These are phyloP conservation scores for Gigaspora rosea DNA, from an alignment of 192 early-diverging fungal genomes.

Conservation along the genomic window DNA sequence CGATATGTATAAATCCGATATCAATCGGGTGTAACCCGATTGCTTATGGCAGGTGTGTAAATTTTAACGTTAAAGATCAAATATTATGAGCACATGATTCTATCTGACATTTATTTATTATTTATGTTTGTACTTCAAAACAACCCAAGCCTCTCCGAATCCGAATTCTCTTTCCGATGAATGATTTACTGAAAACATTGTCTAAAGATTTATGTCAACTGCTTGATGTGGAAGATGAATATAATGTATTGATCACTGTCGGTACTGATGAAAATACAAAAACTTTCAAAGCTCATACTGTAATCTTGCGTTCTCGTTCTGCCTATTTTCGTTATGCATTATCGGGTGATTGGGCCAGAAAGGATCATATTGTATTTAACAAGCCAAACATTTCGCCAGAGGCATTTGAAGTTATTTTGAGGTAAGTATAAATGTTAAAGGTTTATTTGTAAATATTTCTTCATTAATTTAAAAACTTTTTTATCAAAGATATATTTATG, in stretches of 20 bases:
- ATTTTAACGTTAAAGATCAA: too few species aligned
- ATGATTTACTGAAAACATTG: neutral
- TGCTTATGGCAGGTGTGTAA: too few species aligned
- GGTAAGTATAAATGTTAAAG: neutral
- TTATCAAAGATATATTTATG: too few species aligned
- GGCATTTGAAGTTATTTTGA: neutral
- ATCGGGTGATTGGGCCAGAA: neutral
- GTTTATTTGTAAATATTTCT: too few species aligned
- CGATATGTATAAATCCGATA: too few species aligned
- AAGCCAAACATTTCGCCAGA: slow-evolving; percentile 14
- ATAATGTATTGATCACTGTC: neutral
- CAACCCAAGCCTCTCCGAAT: too few species aligned
- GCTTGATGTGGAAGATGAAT: neutral
- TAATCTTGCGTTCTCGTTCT: slow-evolving; percentile 16
- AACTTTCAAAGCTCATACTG: slow-evolving; percentile 15
- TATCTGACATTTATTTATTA: too few species aligned
- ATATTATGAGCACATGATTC: too few species aligned
- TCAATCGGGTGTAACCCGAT: too few species aligned
- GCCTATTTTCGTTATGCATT: slow-evolving; percentile 8
- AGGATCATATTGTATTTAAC: neutral
- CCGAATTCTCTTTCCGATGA: too few species aligned
- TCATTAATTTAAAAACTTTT: too few species aligned
- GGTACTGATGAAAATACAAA: neutral
- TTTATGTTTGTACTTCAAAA: too few species aligned
- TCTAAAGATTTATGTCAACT: neutral